Evolutionary conservation across 805 yeast genomes (phyloP), one percentile per base, ranked within the genome.

Genomic region (Yarrowia divulgata): DNA sequence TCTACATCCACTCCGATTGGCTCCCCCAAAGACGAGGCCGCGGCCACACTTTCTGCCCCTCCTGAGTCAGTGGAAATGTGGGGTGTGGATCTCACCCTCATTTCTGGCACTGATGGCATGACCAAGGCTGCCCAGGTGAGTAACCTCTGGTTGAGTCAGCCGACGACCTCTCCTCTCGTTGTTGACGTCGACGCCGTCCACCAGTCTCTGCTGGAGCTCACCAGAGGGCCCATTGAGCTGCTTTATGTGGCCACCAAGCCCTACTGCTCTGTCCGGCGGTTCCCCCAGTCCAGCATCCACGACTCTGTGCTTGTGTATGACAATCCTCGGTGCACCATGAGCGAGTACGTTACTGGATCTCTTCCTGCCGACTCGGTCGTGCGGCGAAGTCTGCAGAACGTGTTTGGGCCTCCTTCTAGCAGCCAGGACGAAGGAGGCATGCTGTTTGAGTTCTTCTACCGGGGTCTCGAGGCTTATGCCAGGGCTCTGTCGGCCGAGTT

Each of bases 201-300:
- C 42, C 68, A 63, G 57, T 48, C 68, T 16, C 23, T 63, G 18
- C 12, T 63, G 57, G 68, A 63, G 37, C 48, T 63, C 8, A 63
- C 68, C 29, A 34, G 55, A 9, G 68, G 68, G 23, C 68, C 68
- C 3, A 63, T 63, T 37, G 66, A 60, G 52, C 66, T 60, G 4
- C 37, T 60, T 1, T 60, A 60, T 18, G 66, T 60, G 3, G 66
- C 66, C 10, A 60, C 66, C 32, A 42, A 43, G 52, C 66, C 66
- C 34, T 60, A 60, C 52, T 60, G 66, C 9, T 32, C 66, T 1
- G 42, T 60, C 13, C 12, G 52, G 14, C 66, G 66, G 23, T 60
- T 60, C 66, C 66, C 66, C 3, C 40, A 43, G 42, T 29, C 66
- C 34, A 60, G 52, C 42, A 60, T 60, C 66, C n/a, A 34, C 34